Conservation (phyloP, 495 filamentous ascomycete genomes). For the Talaromyces stipitatus region DNA sequence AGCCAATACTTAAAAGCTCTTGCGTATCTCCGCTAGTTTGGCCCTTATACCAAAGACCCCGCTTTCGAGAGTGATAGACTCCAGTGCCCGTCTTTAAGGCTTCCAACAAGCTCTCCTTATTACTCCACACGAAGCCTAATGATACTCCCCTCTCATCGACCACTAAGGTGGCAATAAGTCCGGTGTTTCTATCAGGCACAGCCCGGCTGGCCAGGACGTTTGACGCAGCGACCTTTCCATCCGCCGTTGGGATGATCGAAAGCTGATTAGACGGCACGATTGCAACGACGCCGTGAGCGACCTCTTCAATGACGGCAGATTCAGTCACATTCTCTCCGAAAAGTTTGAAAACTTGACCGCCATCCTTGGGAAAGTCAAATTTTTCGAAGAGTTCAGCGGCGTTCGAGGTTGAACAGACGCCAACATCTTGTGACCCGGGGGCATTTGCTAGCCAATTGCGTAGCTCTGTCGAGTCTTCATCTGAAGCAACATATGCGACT, state of each 20-base stretch:
- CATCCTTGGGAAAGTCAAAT: constrained; percentile 20
- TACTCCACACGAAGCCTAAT: constrained; percentile 90
- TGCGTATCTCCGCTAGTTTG: constrained; percentile 90
- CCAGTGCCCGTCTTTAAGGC: constrained; percentile 81
- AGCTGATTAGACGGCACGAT: constrained; percentile 66
- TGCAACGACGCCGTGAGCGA: constrained; percentile 59
- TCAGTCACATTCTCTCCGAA: constrained; percentile 29
- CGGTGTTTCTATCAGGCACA: constrained; percentile 75
- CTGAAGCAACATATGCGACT: constrained; percentile 36
- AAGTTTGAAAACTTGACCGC: constrained; percentile 25
- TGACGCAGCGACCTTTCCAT: constrained; percentile 55
- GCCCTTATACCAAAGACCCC: constrained; percentile 95
- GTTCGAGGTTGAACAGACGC: constrained; percentile 41
- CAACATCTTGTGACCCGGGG: constrained; percentile 44
- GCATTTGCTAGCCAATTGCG: constrained; percentile 34
- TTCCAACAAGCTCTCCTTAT: constrained; percentile 77
- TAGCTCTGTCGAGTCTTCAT: constrained; percentile 27
- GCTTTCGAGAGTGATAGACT: constrained; percentile 92
- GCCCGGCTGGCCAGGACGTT: constrained; percentile 61
- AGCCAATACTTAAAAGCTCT: constrained; percentile 71
- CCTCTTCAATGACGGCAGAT: constrained; percentile 40
- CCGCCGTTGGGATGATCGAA: constrained; percentile 53
- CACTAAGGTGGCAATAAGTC: constrained; percentile 79
- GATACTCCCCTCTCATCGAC: constrained; percentile 80
- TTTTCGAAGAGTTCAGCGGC: constrained; percentile 34